Evolutionary conservation across 495 filamentous ascomycete species (phyloP), one percentile per base, ranked within the genome.

Genomic region (Astrothelium macrocarpum): DNA sequence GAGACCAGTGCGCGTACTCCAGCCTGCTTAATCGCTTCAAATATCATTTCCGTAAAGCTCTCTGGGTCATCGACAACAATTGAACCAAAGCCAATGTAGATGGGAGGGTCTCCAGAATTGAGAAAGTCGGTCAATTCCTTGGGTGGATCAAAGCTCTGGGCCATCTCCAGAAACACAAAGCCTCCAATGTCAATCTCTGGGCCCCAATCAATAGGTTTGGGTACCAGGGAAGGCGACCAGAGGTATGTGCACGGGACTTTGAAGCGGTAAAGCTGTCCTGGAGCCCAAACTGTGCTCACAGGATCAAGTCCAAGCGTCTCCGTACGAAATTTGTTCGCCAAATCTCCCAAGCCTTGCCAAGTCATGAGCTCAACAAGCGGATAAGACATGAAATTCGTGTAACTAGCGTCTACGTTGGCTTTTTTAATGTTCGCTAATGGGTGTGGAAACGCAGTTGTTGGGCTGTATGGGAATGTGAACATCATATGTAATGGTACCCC

Each of bases 311-410:
- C 66, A 9, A 77, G 64, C 12, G 69, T 74, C 36, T 73, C 70
- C n/a, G 63, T 61, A 14, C 75, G 67, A 58, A 76, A 77, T 25
- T 62, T 63, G 59, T 77, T 77, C 14, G 74, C 72, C 29, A 77
- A 65, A 63, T 77, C 75, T 20, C 75, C 75, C 0, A 77, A 34
- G 3, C 68, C 68, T 53, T 68, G 68, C 68, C 68, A 70, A 0
- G 68, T 77, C 72, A 77, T 74, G 82, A 76, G 73, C 53, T 76
- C 74, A 9, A 77, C 86, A 39, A 90, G 75, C 1, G 87, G 83
- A 69, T 90, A 91, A 11, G 81, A 83, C 60, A 90, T 83, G 66
- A 89, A 89, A 75, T 90, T 91, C 5, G 85, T 83, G 64, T 85
- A 85, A 59, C 76, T 71, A 14, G 65, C 65, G 60, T 78, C 75